Base-by-base conservation (phyloP, 441 rosid genomes). In the Erysimum cheiri region DNA sequence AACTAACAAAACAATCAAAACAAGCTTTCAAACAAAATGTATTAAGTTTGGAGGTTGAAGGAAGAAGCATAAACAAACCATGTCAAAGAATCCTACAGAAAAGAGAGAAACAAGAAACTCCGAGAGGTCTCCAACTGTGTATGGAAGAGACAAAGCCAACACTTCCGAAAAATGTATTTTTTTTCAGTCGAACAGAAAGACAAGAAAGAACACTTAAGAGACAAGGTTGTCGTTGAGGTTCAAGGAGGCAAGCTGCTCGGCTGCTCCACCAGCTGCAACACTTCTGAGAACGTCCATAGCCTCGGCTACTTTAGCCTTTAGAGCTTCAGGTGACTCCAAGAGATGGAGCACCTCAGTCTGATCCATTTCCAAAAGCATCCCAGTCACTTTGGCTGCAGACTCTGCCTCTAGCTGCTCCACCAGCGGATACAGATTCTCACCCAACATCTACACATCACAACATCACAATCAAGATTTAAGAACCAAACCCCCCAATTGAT, bases 331-430 rank as follows among this genome's bases (percentile, higher is more conserved):
- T 22, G 97, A 88, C 74, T 92, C 97, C 3, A 92, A 84, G 79
- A 92, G 77, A 82, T 90, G 98, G 39, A 92, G 65, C 63, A 92
- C 95, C 85, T 88, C 96, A 0, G 96, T 85, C 80, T 90, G 95
- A 55, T 92, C 98, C 98, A 92, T 92, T 73, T 92, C 98, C 76
- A 92, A 75, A 63, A 92, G 96, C 98, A 92, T 92, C 36, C 96
- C 95, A 2, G 98, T 88, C 47, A 92, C 96, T 78, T 92, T 92
- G 29, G 93, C 98, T 14, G 93, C 92, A 12, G 89, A 82, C 33
- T 88, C 95, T 52, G 87, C 88, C 79, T 92, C 93, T 54, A 92
- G 81, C 80, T 87, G 92, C 36, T 92, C 96, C 31, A 90, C 98
- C 13, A 85, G 89, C 4, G 96, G 98, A 76, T 92, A 92, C 49